These are phyloP conservation scores for Psilocybe cubensis DNA, from an alignment of 768 basidiomycete genomes.

Conservation along the genomic window DNA sequence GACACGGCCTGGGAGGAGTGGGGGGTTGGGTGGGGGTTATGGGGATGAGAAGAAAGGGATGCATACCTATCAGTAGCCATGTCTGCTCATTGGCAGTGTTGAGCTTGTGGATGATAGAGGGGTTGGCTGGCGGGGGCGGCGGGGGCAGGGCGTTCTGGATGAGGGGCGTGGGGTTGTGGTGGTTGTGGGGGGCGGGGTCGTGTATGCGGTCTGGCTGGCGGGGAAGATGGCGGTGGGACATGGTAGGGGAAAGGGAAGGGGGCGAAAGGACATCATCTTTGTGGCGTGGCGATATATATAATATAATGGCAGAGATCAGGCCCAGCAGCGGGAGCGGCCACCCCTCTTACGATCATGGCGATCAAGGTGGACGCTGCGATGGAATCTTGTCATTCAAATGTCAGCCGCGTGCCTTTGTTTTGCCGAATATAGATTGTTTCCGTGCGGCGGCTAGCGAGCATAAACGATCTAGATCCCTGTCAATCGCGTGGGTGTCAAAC, in stretches of 20 bases:
- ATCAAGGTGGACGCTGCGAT: slow-evolving; percentile 48
- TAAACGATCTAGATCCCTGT: slow-evolving; percentile 40
- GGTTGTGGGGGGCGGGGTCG: slow-evolving; percentile 64
- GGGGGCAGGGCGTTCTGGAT: slow-evolving; percentile 28
- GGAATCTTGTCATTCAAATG: slow-evolving; percentile 50
- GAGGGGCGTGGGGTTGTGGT: slow-evolving; percentile 50
- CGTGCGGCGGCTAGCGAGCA: slow-evolving; percentile 38
- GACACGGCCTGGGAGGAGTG: slow-evolving; percentile 69
- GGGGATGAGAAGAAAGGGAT: slow-evolving; percentile 9
- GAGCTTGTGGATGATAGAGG: slow-evolving; percentile 72
- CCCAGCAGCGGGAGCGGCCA: slow-evolving; percentile 43
- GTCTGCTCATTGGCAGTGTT: slow-evolving; percentile 91
- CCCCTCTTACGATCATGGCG: slow-evolving; percentile 70
- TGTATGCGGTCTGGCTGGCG: slow-evolving; percentile 66
- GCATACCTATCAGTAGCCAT: slow-evolving; percentile 89
- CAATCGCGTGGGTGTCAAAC: slow-evolving; percentile 23
- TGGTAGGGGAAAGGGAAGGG: slow-evolving; percentile 41
- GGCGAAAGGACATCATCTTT: slow-evolving; percentile 49
- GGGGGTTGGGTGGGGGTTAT: slow-evolving; percentile 12
- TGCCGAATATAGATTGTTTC: slow-evolving; percentile 52
- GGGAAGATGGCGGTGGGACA: slow-evolving; percentile 65
- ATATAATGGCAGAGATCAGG: slow-evolving; percentile 46
- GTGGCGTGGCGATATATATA: slow-evolving; percentile 62
- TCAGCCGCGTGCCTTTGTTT: slow-evolving; percentile 63
- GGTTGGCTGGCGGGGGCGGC: slow-evolving; percentile 35